These are phyloP conservation scores for Pythium diclinum DNA, from an alignment of 352 stramenopile species.

Conservation along the genomic window DNA sequence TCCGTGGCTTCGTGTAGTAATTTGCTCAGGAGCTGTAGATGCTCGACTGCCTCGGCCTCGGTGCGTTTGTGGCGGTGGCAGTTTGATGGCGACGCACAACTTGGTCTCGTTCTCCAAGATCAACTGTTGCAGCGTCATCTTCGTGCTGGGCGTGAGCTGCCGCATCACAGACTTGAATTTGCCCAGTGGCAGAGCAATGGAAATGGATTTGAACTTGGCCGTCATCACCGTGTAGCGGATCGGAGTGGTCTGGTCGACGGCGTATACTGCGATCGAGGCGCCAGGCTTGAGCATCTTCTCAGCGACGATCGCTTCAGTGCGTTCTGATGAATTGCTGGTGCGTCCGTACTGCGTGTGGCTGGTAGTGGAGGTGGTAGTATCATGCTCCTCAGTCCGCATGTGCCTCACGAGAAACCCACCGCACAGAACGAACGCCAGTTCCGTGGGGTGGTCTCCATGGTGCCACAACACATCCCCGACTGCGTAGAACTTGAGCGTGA, in stretches of 20 bases:
- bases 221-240: conserved; percentile 42
- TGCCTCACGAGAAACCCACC: conserved; percentile 42
- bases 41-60: neutral
- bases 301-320: conserved; percentile 24
- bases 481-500: conserved; percentile 48
- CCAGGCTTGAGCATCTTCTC: conserved; percentile 51
- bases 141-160: conserved; percentile 34
- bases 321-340: neutral
- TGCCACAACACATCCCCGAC: conserved; percentile 44
- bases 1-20: neutral
- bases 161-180: conserved; percentile 51
- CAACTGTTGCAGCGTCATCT: conserved; percentile 32
- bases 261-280: conserved; percentile 30
- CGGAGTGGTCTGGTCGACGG: conserved; percentile 30
- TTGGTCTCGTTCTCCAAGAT: conserved; percentile 39
- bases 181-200: conserved; percentile 43
- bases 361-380: neutral
- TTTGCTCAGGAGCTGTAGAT: neutral
- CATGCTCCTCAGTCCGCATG: conserved; percentile 15
- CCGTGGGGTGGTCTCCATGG: conserved; percentile 38
- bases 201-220: conserved; percentile 55
- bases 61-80: conserved; percentile 9
- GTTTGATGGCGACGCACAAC: conserved; percentile 29
- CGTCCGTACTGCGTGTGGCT: neutral
- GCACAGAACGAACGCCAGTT: conserved; percentile 52